phyloP scores from a whole-genome alignment of 2,329 filamentous ascomycete genomes.

The Beauveria rudraprayagi region DNA sequence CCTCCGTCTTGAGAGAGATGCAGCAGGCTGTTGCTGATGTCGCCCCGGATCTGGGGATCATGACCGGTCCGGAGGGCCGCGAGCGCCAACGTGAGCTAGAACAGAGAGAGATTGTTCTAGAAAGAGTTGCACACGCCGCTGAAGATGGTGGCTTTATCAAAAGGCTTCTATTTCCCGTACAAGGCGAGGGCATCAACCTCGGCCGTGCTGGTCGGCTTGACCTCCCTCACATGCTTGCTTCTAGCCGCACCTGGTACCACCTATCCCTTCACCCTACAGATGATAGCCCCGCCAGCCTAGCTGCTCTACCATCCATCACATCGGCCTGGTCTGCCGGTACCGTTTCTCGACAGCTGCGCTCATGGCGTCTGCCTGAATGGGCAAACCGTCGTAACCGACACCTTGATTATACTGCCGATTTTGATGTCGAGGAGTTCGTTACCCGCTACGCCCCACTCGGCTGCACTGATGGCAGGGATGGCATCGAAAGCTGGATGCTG shows the following conservation, averaged over 20 bases:
- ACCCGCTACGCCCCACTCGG: slow-evolving; percentile 75
- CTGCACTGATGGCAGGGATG: slow-evolving; percentile 83
- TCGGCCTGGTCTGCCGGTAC: slow-evolving; percentile 88
- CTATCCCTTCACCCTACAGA: slow-evolving; percentile 87
- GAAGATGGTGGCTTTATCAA: slow-evolving; percentile 78
- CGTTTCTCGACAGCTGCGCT: slow-evolving; percentile 83
- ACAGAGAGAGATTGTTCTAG: slow-evolving; percentile 71
- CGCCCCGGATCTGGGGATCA: slow-evolving; percentile 71
- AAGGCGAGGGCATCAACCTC: slow-evolving; percentile 70
- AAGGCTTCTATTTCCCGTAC: slow-evolving; percentile 70
- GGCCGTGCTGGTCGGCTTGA: slow-evolving; percentile 75
- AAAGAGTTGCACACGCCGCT: slow-evolving; percentile 76
- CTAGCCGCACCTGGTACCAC: slow-evolving; percentile 93
- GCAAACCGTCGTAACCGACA: slow-evolving; percentile 85
- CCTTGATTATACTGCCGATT: slow-evolving; percentile 93
- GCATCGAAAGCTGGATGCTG: slow-evolving; percentile 87
- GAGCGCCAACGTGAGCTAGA: slow-evolving; percentile 75
- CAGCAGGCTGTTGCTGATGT: slow-evolving; percentile 69
- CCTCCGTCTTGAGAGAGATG: slow-evolving; percentile 82
- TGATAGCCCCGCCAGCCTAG: slow-evolving; percentile 66
- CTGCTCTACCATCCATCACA: slow-evolving; percentile 62
- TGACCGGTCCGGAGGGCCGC: slow-evolving; percentile 55
- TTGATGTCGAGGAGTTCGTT: slow-evolving; percentile 86
- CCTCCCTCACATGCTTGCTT: slow-evolving; percentile 62
- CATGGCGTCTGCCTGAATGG: slow-evolving; percentile 95